Evolutionary conservation across 331 rosid species (phyloP), one percentile per base, ranked within the genome.

Genomic region (Pyrus hybrid): DNA sequence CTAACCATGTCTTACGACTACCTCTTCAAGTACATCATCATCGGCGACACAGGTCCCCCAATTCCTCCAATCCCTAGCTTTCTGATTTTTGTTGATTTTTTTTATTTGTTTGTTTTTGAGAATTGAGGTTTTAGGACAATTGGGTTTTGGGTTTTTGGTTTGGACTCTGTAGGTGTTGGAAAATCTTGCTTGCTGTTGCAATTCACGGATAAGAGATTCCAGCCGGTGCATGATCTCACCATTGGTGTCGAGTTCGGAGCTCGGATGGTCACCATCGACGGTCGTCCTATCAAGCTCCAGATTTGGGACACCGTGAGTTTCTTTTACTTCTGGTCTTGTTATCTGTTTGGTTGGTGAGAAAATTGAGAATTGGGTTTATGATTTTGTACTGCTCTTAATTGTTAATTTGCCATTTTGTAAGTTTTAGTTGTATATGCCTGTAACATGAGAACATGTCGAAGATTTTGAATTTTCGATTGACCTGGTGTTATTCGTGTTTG

Each of bases 231-330:
- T 83, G 98, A 93, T 86, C 93, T 93, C 82, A 93, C 98, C 68
- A 93, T 93, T 66, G 98, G 98, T 22, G 98, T 91, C 29, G 98
- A 93, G 79, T 93, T 93, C 74, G 98, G 98, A 18, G 97, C 98
- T 78, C 93, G 97, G 8, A 91, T 93, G 97, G 93, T 91, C 81
- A 83, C 93, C 80, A 91, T 93, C 71, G 92, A 88, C 47, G 81
- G 76, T 18, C 90, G 93, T 4, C 98, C 96, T 26, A 63, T 89
- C 57, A 93, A 93, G 96, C 98, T 93, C 67, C 98, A 93, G 88
- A 93, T 93, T 86, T 93, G 98, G 98, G 98, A 93, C 78, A 93
- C 97, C 29, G 98, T 93, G 5, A 87, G 90, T 30, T 2, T 1
- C 3, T 32, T 14, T 23, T 23, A 13, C 6, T 21, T 62, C 25